A percentile compares a stretch with the other conserved stretches of the same genome.
Conservation (phyloP, 108 stramenopile genomes). For the Fistulifera solaris region DNA sequence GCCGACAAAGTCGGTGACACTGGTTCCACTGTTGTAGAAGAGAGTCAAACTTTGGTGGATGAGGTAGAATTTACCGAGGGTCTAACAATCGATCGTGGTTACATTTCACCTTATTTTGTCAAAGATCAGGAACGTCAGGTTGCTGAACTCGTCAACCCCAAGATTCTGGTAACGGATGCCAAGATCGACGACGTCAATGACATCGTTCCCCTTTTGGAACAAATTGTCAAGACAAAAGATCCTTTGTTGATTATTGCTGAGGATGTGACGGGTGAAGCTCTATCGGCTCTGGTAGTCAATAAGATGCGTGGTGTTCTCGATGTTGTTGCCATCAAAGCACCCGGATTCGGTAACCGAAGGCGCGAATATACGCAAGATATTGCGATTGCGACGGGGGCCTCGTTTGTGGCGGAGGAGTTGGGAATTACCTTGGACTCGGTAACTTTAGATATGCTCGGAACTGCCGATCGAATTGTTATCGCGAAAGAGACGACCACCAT, state of each 20-base stretch:
- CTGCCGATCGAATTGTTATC: conserved; percentile 88
- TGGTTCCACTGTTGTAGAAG: conserved; percentile 93
- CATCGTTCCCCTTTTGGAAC: conserved; percentile 91
- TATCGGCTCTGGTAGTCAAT: conserved; percentile 96
- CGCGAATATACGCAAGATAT: conserved; percentile 95
- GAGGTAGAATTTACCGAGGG: conserved; percentile 98
- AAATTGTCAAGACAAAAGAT: conserved; percentile 92
- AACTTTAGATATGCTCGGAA: conserved; percentile 90
- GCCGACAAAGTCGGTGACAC: conserved; percentile 93
- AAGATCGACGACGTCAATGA: conserved; percentile 94
- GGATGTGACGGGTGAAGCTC: conserved; percentile 95
- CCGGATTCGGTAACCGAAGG: conserved; percentile 91
- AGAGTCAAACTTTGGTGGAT: conserved; percentile 89
- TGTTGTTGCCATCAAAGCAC: conserved; percentile 95
- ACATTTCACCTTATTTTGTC: conserved; percentile 95
- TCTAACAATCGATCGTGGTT: conserved; percentile 94
- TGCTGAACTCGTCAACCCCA: conserved; percentile 75
- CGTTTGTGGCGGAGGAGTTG: conserved; percentile 93
- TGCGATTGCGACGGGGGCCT: conserved; percentile 95
- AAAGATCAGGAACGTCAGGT: conserved; percentile 96
- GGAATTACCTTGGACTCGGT: conserved; percentile 93
- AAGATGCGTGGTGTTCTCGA: conserved; percentile 97
- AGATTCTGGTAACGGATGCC: conserved; percentile 88
- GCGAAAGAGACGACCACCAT: conserved; percentile 92
- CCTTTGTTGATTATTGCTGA: conserved; percentile 93